Evolutionary conservation across 805 yeast species (phyloP), one percentile per base, ranked within the genome.

Genomic region (Metschnikowia aberdeeniae): DNA sequence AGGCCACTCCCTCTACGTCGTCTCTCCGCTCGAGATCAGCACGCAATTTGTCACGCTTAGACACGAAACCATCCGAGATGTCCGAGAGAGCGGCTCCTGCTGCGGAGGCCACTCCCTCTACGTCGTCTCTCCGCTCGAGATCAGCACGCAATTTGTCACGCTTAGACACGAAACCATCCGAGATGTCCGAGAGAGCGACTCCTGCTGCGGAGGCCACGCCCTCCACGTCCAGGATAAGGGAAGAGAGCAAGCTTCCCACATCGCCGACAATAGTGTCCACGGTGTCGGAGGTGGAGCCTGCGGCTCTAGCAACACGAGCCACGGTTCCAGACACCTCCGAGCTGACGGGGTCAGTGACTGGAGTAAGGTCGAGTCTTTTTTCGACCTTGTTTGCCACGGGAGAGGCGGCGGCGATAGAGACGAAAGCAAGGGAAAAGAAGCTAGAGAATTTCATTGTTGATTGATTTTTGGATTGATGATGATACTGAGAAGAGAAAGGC

Each of bases 321-420:
- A 29, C 26, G 17, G 40, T 20, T 29, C 17, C 28, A n/a, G 34
- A 27, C 19, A 35, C 7, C 34, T 26, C 44, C 5, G 34, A 29
- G 12, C 31, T 11, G 31, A 29, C 17, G 13, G 31, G 24, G 13
- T 42, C 35, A n/a, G 40, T 19, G 13, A 33, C 14, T 8, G 31
- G 14, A 19, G 32, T 20, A 8, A 19, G 30, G 34, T 29, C 33
- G 17, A 36, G 36, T 20, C 42, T 43, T 14, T 36, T 43, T 27
- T 43, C 42, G 6, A 22, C 27, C 19, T 36, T 19, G 19, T 7
- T 12, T 7, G 26, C 36, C 28, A 49, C 34, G 1, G 52, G 52
- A 13, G 48, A 24, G 30, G 52, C 51, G 27, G 46, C 43, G 13
- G 52, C 51, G n/a, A 38, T 5, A 22, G 52, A 33, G 24, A 47